Percentiles rank a stretch among this genome's conserved stretches.
Conservation (phyloP, 495 filamentous ascomycete genomes). For the Pyrenopolyporus hunteri region DNA sequence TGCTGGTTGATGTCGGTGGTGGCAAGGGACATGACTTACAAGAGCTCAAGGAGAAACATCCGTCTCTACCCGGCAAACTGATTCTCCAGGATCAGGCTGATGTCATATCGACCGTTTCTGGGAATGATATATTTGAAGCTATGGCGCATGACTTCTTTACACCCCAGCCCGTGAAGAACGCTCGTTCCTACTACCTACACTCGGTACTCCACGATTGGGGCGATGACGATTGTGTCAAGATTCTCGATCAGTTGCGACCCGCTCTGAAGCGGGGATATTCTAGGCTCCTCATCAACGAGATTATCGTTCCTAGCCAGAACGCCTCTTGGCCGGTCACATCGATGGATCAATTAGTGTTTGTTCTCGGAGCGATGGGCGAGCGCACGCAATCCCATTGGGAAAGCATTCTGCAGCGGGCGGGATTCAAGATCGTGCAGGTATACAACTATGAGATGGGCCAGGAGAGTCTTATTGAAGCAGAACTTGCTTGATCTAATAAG, state of each 20-base stretch:
- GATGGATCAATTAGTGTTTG: slow-evolving; percentile 56
- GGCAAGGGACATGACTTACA: slow-evolving; percentile 15
- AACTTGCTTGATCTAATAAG: too few species aligned
- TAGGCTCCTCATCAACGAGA: slow-evolving; percentile 58
- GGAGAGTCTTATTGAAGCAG: slow-evolving; percentile 49
- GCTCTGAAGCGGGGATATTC: slow-evolving; percentile 53
- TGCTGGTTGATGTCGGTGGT: slow-evolving; percentile 14
- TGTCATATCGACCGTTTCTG: slow-evolving; percentile 9
- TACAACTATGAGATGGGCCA: slow-evolving; percentile 39
- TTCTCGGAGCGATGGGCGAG: slow-evolving; percentile 44
- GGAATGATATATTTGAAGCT: slow-evolving; percentile 1
- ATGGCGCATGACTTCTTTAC: slow-evolving; percentile 59
- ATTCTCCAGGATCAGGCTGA: slow-evolving; percentile 55
- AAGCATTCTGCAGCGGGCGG: slow-evolving; percentile 44
- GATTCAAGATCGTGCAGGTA: slow-evolving; percentile 47
- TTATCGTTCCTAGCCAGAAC: slow-evolving; percentile 53
- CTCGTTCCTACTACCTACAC: slow-evolving; percentile 54
- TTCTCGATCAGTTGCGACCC: slow-evolving; percentile 44
- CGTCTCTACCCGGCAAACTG: slow-evolving; percentile 49
- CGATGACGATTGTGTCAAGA: slow-evolving; percentile 48
- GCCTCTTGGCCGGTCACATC: slow-evolving; percentile 44
- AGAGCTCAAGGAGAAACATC: slow-evolving; percentile 37
- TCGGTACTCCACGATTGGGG: slow-evolving; percentile 57
- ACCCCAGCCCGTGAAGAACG: slow-evolving; percentile 54
- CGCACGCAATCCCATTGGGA: slow-evolving; percentile 46